These are phyloP conservation scores for Candida tallmaniae DNA, from an alignment of 805 yeast genomes.

Conservation along the genomic window DNA sequence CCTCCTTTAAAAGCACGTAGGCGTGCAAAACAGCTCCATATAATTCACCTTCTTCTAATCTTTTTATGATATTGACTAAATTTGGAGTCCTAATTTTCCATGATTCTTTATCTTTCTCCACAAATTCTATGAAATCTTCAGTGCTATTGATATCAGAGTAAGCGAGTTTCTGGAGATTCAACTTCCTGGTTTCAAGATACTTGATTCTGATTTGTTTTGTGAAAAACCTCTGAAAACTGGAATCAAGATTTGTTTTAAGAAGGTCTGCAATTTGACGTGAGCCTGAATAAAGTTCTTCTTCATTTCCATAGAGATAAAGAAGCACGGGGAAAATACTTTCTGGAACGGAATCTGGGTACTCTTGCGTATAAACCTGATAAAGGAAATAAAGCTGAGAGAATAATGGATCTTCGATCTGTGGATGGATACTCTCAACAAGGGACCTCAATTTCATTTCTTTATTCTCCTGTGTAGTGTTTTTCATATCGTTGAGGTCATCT, in stretches of 20 bases:
- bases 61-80: slow-evolving; percentile 4
- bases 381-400: slow-evolving; percentile 9
- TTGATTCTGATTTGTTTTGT: slow-evolving; percentile 3
- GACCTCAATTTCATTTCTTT: no score
- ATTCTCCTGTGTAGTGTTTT: no score
- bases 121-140: slow-evolving; percentile 11
- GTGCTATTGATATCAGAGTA: slow-evolving; percentile 8
- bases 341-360: slow-evolving; percentile 3
- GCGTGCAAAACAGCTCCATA: slow-evolving; percentile 8
- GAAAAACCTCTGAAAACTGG: slow-evolving; percentile 5
- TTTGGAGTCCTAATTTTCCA: slow-evolving; percentile 11
- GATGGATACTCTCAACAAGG: not conserved
- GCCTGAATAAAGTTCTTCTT: slow-evolving; percentile 4
- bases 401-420: slow-evolving; percentile 6
- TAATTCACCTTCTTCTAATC: slow-evolving; percentile 3
- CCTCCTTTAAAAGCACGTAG: slow-evolving; percentile 8
- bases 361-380: slow-evolving; percentile 4
- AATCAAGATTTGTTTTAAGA: slow-evolving; percentile 2
- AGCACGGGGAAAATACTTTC: slow-evolving; percentile 2
- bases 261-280: slow-evolving; percentile 3
- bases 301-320: slow-evolving; percentile 5
- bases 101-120: slow-evolving; percentile 10
- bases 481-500: no score
- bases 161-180: slow-evolving; percentile 8
- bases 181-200: slow-evolving; percentile 6